Evolutionary conservation across 371 early-diverging fungal species (phyloP).

Genomic region (Mucor saturninus): DNA sequence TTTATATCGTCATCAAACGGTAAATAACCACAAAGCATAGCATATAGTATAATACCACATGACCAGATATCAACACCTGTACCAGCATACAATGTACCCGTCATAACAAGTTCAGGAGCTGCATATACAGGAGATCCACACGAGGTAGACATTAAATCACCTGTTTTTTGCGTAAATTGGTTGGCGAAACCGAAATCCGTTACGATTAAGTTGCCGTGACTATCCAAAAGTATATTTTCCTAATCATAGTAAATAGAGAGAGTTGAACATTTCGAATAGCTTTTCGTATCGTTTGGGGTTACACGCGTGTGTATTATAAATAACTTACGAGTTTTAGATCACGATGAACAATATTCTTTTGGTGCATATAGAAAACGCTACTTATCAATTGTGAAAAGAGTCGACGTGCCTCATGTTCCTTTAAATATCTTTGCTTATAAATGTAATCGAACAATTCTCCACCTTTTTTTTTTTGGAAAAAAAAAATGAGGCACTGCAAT

Average conservation of each 20-base stretch:
- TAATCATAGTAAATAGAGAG: conserved; percentile 55
- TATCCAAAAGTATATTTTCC: conserved; percentile 94
- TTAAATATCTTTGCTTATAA: conserved; percentile 84
- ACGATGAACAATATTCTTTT: conserved; percentile 90
- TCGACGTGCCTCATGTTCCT: conserved; percentile 87
- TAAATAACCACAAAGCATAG: conserved; percentile 97
- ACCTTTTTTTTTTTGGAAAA: conserved; percentile 26
- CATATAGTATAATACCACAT: conserved; percentile 94
- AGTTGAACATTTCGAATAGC: not conserved
- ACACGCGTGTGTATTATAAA: not conserved
- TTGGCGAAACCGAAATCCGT: conserved; percentile 99
- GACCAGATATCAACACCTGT: conserved; percentile 97
- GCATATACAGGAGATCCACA: conserved; percentile 99
- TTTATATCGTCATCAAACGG: conserved; percentile 99
- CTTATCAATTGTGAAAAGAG: conserved; percentile 94
- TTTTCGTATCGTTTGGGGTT: not conserved
- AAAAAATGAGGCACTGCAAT: not conserved
- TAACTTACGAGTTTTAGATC: conserved; percentile 90
- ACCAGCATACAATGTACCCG: conserved; percentile 94
- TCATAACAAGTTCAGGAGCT: conserved; percentile 97
- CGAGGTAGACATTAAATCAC: conserved; percentile 87
- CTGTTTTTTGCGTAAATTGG: conserved; percentile 71
- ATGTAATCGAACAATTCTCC: conserved; percentile 98
- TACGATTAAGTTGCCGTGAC: conserved; percentile 89
- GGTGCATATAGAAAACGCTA: conserved; percentile 86